Base-by-base conservation (phyloP, 768 basidiomycete genomes). In the Crucibulum laeve region DNA sequence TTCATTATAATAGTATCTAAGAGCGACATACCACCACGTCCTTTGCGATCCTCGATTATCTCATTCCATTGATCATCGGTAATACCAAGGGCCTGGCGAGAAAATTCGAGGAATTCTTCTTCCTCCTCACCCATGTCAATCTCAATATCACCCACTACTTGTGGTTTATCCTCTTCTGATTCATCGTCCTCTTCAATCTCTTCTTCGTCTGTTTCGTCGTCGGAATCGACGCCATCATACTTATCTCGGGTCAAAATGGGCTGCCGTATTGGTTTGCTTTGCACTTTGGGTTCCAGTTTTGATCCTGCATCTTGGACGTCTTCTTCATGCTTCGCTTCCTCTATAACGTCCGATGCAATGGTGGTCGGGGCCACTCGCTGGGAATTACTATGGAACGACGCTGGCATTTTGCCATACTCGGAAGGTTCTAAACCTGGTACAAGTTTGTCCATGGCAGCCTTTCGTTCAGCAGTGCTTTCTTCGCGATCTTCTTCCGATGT, bases 31-130 rank as follows among this genome's bases (percentile, higher is more conserved):
- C 95, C 94, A 57, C 93, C 94, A 49, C 91, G 72, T 21, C 71
- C 73, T 57, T 76, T 71, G 23, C 96, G 74, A 49, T 94, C 90
- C 43, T 72, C 70, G 22, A 98, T 53, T 38, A 99, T 98, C n/a
- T 81, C 77, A 13, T 73, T 64, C 91, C 94, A 98, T 60, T 91
- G 85, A n/a, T 81, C 81, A 50, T 93, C 85, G 33, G 74, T 78
- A 48, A 99, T 87, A 1, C 96, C 96, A 25, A 98, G 68, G 4
- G 88, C 80, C 54, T 97, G 90, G 36, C 91, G 80, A 10, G 96
- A 88, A 62, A 99, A 99, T 64, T 91, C 87, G 23, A 99, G 65
- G 52, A 98, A 99, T 52, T 96, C 95, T 53, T 88, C 91, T 63
- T 91, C 80, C 63, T 99, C 96, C 53, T 90, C 85, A 1, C 72